Base-by-base conservation (phyloP, 257 asterid species). In the Apocynum venetum region DNA sequence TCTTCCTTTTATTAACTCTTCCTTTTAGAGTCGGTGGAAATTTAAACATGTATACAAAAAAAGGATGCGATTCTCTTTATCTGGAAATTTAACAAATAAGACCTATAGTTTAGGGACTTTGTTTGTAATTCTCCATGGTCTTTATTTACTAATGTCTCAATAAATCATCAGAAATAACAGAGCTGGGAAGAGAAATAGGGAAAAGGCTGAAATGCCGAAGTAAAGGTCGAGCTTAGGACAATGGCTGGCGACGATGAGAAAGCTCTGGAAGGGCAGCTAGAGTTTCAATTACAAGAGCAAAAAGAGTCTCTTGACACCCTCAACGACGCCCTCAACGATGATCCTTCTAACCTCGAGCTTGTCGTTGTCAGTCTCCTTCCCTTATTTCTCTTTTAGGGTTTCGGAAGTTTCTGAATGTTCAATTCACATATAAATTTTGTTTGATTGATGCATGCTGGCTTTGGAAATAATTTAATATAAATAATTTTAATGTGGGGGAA, bases 181-280 rank as follows among this genome's bases (percentile, higher is more conserved):
- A 48, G 31, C 31, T 25, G 9, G 13, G 14, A 51, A 51, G 14
- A 9, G 19, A 51, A 51, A 48, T 10, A 48, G 52, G 2, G 0
- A 48, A 48, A 48, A 51, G 12, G 56, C 0, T 4, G 65, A 59
- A 59, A 59, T 59, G 38, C 65, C 3, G 4, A 9, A 59, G 38
- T n/a, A 1, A 35, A 8, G 40, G 11, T 20, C 8, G 40, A 13
- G 41, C 20, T 35, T 77, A 60, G 68, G 55, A 48, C 80, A 80
- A 93, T 92, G 98, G 96, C 96, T 84, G 91, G 91, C 78, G 91
- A 89, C 67, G 97, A 92, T 84, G 90, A 88, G 83, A 86, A 83
- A 83, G 87, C 75, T 76, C 71, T 95, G 74, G 98, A 92, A 86
- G 88, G 84, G 76, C 86, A 90, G 90, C 87, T 94, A 74, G 93